Conservation (phyloP, 345 rosid species). For the Aurinia saxatilis region DNA sequence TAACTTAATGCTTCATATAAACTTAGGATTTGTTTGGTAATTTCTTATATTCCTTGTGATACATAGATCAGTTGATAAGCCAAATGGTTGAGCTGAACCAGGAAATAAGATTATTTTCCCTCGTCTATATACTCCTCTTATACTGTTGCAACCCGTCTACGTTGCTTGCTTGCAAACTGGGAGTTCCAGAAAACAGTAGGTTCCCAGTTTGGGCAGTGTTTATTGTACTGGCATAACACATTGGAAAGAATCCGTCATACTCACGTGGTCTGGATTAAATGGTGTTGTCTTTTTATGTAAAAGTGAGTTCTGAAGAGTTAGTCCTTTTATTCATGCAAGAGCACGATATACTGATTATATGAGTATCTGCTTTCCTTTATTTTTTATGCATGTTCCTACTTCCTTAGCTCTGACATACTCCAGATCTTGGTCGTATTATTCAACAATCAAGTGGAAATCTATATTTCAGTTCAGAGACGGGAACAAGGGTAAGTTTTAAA, state of each 20-base stretch:
- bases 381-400: not conserved
- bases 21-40: not conserved
- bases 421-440: slow-evolving; percentile 2
- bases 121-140: not conserved
- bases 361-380: not conserved
- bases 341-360: not conserved
- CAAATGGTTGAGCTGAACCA: slow-evolving; percentile 55
- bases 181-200: slow-evolving; percentile 27
- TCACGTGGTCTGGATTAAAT: slow-evolving; percentile 85
- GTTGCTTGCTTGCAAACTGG: slow-evolving; percentile 19
- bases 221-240: slow-evolving; percentile 23
- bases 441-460: slow-evolving; percentile 62
- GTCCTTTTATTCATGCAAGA: slow-evolving; percentile 2
- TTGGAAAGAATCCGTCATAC: slow-evolving; percentile 81
- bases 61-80: slow-evolving; percentile 63
- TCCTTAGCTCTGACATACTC: not conserved
- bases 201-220: slow-evolving; percentile 10
- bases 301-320: slow-evolving; percentile 49
- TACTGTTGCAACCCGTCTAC: not conserved
- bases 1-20: not conserved
- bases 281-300: slow-evolving; percentile 91
- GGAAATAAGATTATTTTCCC: slow-evolving; percentile 48
- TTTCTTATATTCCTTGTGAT: slow-evolving; percentile 3
- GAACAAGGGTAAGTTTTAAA: slow-evolving; percentile 59
- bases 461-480: slow-evolving; percentile 48